These are phyloP conservation scores for Parathielavia appendiculata DNA, from an alignment of 495 filamentous ascomycete species.

Conservation along the genomic window DNA sequence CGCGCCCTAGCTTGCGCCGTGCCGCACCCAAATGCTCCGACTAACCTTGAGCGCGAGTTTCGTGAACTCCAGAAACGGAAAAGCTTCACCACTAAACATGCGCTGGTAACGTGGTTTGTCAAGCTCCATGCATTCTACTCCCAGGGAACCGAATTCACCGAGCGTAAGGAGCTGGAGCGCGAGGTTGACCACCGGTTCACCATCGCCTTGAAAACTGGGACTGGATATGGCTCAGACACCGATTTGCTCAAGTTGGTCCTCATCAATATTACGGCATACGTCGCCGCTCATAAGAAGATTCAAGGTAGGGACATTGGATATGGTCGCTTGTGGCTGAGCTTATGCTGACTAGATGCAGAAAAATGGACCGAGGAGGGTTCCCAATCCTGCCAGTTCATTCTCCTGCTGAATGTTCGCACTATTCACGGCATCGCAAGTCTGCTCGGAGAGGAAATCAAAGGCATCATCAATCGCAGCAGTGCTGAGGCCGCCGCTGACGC, in stretches of 20 bases:
- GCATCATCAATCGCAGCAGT: constrained; percentile 19
- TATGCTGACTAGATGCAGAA: constrained; percentile 27
- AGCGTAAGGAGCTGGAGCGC: constrained; percentile 78
- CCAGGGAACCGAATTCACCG: constrained; percentile 59
- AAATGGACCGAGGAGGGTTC: constrained; percentile 39
- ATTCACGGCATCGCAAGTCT: constrained; percentile 72
- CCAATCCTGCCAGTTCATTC: constrained; percentile 63
- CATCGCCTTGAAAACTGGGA: constrained; percentile 60
- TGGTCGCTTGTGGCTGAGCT: background rate
- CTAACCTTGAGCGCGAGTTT: constrained; percentile 78
- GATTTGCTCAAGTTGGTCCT: constrained; percentile 74
- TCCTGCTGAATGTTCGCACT: constrained; percentile 76
- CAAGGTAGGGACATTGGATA: constrained; percentile 42
- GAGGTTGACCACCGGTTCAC: constrained; percentile 75
- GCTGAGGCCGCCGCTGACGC: constrained; percentile 2
- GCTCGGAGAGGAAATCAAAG: constrained; percentile 40
- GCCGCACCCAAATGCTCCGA: constrained; percentile 64
- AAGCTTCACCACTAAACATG: constrained; percentile 24
- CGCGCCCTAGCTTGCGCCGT: constrained; percentile 66
- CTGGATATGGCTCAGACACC: constrained; percentile 45
- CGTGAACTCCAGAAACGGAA: constrained; percentile 49
- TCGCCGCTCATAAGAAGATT: constrained; percentile 57
- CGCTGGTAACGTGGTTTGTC: constrained; percentile 75
- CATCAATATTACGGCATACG: constrained; percentile 80
- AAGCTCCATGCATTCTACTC: constrained; percentile 83